Evolutionary conservation across 768 basidiomycete species (phyloP).

Genomic region (Collybia mongolica): DNA sequence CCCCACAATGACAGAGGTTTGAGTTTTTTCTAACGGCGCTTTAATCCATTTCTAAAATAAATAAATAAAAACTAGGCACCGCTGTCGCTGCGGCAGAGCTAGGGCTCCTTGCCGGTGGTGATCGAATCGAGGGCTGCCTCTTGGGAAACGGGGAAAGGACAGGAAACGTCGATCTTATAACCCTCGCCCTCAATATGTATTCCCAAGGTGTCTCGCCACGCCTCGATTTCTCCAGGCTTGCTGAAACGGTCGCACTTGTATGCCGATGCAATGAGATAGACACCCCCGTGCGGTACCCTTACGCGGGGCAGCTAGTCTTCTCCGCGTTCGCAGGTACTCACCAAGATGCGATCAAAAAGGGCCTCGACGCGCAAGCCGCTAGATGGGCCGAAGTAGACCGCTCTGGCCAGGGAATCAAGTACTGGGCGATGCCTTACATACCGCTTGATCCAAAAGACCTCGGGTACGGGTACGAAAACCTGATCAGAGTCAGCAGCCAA

Average conservation of each 20-base stretch:
- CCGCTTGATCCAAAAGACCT: conserved; percentile 85
- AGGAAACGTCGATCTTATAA: conserved; percentile 84
- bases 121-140: conserved; percentile 82
- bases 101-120: conserved; percentile 73
- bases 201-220: conserved; percentile 77
- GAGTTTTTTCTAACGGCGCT: conserved; percentile 9
- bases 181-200: conserved; percentile 79
- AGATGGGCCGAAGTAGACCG: conserved; percentile 50
- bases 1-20: conserved; percentile 80
- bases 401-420: conserved; percentile 39
- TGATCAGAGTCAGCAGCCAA: conserved; percentile 87
- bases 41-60: conserved; percentile 2
- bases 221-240: conserved; percentile 75
- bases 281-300: conserved; percentile 78
- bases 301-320: conserved; percentile 82
- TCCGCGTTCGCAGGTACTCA: conserved; percentile 86
- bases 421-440: conserved; percentile 81
- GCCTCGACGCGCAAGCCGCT: conserved; percentile 63
- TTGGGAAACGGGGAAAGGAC: conserved; percentile 87
- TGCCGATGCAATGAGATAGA: conserved; percentile 79
- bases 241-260: conserved; percentile 72
- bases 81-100: conserved; percentile 81
- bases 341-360: conserved; percentile 88
- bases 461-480: conserved; percentile 82
- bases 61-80: no score